phyloP scores from a whole-genome alignment of 1,284 basidiomycete genomes.

The Bjerkandera adusta region DNA sequence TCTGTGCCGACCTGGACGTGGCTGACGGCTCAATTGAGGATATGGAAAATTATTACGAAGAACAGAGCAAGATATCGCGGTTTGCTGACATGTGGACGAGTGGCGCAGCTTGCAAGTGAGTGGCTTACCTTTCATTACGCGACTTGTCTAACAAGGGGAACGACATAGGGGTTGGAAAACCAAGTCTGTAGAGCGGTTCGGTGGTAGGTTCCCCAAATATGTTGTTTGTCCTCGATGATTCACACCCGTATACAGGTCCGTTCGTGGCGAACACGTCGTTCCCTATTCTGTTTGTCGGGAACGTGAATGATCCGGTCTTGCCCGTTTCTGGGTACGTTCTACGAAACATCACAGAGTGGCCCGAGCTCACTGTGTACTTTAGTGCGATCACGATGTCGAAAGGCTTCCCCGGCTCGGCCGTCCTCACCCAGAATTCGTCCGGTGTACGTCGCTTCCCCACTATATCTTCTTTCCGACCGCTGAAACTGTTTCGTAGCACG shows the following conservation, averaged over 20 bases:
- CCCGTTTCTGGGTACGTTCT: conserved; percentile 12
- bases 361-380: not conserved
- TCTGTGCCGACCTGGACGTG: not conserved
- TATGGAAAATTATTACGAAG: not conserved
- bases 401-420: conserved; percentile 13
- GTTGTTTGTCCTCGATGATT: too few relatives aligned
- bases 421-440: conserved; percentile 21
- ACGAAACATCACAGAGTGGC: not conserved
- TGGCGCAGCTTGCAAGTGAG: conserved; percentile 5
- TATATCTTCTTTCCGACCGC: not conserved
- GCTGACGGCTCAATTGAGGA: conserved; percentile 12
- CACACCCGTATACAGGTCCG: conserved; percentile 9
- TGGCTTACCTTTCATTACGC: not conserved
- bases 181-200: conserved; percentile 10
- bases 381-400: conserved; percentile 1
- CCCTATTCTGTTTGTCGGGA: conserved; percentile 16
- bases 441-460: conserved; percentile 15
- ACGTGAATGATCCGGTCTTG: conserved; percentile 17
- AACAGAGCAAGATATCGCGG: not conserved
- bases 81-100: conserved; percentile 9
- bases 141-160: not conserved
- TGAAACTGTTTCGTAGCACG: not conserved
- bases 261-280: conserved; percentile 12
- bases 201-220: conserved; percentile 5
- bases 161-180: conserved; percentile 17